Conservation (phyloP, 352 stramenopile genomes). For the Poterioochromonas sp. region DNA sequence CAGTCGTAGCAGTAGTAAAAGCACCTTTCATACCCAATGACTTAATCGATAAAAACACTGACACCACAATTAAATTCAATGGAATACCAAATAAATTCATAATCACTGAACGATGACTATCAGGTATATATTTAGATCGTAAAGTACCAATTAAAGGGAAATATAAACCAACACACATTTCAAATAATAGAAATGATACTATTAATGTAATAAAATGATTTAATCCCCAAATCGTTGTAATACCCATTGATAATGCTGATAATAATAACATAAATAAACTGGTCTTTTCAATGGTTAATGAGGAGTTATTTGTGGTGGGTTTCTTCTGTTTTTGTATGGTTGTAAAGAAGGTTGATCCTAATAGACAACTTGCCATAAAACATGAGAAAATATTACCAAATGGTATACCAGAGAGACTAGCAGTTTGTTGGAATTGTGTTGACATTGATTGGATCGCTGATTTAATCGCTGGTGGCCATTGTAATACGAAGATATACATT, state of each 20-base stretch:
- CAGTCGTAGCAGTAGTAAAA: slow-evolving; percentile 51
- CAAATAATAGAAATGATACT: slow-evolving; percentile 62
- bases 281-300: not conserved
- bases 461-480: slow-evolving; percentile 54
- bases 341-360: slow-evolving; percentile 53
- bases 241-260: slow-evolving; percentile 29
- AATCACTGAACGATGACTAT: slow-evolving; percentile 60
- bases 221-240: not conserved
- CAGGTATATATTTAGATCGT: slow-evolving; percentile 60
- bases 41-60: slow-evolving; percentile 62
- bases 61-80: slow-evolving; percentile 67
- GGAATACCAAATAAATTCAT: slow-evolving; percentile 74
- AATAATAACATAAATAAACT: not conserved
- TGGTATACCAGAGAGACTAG: slow-evolving; percentile 42
- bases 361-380: slow-evolving; percentile 59
- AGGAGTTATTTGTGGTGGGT: not conserved
- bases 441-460: not conserved
- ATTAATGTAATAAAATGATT: slow-evolving; percentile 40
- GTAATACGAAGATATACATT: slow-evolving; percentile 64
- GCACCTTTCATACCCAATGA: slow-evolving; percentile 56
- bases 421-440: not conserved
- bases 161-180: slow-evolving; percentile 69
- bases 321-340: not conserved
- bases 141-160: slow-evolving; percentile 67
- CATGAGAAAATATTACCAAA: slow-evolving; percentile 57